These are phyloP conservation scores for Colletotrichum sojae DNA, from an alignment of 2,329 filamentous ascomycete species.

Conservation along the genomic window DNA sequence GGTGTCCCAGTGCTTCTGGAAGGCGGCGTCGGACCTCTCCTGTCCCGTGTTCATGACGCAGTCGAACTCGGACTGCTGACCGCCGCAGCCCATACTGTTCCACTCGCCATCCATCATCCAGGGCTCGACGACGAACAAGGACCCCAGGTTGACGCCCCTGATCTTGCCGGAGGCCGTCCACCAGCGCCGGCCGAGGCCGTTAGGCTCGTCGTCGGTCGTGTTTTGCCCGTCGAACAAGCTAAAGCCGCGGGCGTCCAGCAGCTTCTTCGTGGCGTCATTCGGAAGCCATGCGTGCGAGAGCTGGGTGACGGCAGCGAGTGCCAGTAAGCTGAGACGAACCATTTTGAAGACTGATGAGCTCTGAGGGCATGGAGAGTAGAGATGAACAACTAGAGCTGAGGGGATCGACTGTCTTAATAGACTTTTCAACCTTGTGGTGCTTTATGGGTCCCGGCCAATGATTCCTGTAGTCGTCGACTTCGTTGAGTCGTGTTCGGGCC, in stretches of 20 bases:
- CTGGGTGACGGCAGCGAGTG: conserved; percentile 18
- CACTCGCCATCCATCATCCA: conserved; percentile 66
- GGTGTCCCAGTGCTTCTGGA: conserved; percentile 64
- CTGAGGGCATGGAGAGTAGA: background rate
- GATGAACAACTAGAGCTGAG: background rate
- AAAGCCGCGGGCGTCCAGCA: conserved; percentile 35
- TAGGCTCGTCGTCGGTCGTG: conserved; percentile 15
- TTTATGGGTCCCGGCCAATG: background rate
- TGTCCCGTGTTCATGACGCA: conserved; percentile 66
- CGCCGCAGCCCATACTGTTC: conserved; percentile 62
- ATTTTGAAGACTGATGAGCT: conserved; percentile 15
- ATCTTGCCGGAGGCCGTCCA: conserved; percentile 55
- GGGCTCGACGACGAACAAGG: conserved; percentile 66
- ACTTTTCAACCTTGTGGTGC: conserved; percentile 5
- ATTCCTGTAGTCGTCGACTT: background rate
- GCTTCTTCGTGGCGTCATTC: conserved; percentile 29
- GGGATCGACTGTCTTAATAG: conserved; percentile 25
- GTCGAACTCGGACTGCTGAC: conserved; percentile 65
- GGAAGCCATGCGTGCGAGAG: conserved; percentile 33
- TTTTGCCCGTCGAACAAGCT: conserved; percentile 36
- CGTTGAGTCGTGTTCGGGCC: background rate
- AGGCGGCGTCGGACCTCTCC: conserved; percentile 59
- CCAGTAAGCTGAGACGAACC: conserved; percentile 30
- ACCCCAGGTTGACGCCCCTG: conserved; percentile 69
- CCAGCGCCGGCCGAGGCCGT: conserved; percentile 31